These are phyloP conservation scores for Colletotrichum australisinense DNA, from an alignment of 2,329 filamentous ascomycete species.

Conservation along the genomic window DNA sequence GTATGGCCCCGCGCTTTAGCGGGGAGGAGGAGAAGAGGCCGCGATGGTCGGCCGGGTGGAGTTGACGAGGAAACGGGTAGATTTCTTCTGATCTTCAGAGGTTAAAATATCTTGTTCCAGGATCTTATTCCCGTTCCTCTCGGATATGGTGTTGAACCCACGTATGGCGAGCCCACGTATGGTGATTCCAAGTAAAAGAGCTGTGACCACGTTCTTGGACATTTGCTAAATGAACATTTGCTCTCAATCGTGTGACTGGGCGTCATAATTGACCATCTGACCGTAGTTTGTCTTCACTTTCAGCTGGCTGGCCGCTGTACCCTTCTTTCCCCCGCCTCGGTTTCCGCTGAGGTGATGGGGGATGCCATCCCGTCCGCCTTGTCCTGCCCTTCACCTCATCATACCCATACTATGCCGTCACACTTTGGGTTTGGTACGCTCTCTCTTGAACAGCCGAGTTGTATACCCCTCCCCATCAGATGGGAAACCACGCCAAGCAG, in stretches of 20 bases:
- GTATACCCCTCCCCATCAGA: background rate
- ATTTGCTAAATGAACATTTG: background rate
- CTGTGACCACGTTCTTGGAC: background rate
- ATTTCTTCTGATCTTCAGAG: background rate
- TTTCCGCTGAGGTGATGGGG: background rate
- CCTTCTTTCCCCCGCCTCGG: background rate
- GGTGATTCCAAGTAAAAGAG: background rate
- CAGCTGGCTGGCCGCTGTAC: background rate
- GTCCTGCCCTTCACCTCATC: background rate
- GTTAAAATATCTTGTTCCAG: no score
- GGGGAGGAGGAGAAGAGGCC: background rate
- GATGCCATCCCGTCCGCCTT: background rate
- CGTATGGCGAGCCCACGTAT: background rate
- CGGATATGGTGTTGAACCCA: background rate
- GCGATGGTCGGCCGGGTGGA: background rate
- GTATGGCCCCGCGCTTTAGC: slow-evolving; percentile 1
- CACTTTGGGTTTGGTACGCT: background rate
- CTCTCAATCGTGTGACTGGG: background rate
- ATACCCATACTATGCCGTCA: background rate
- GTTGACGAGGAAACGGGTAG: background rate
- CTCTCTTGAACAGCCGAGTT: background rate
- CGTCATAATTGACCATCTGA: background rate
- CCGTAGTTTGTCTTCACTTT: background rate
- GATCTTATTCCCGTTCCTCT: background rate
- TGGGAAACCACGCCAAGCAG: background rate